phyloP scores from a whole-genome alignment of 306 rosid species.

The Leucaena leucocephala region DNA sequence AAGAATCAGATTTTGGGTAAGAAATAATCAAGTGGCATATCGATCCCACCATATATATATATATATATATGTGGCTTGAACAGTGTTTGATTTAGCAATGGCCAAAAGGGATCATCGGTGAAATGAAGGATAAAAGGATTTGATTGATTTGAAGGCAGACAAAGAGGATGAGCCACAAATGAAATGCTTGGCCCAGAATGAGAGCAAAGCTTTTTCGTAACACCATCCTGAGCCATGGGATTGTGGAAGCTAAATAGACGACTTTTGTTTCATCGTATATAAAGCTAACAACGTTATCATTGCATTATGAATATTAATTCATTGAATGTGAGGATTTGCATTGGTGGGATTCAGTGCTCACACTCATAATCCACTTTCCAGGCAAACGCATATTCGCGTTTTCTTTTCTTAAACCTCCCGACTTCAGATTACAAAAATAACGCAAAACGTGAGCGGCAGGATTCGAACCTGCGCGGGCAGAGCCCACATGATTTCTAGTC shows the following conservation, averaged over 20 bases:
- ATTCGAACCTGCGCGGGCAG: conserved; percentile 63
- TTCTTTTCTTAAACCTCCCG: too few relatives aligned
- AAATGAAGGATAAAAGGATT: background rate
- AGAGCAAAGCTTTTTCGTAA: background rate
- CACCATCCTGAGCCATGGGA: background rate
- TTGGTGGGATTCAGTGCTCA: background rate
- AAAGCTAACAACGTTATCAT: background rate
- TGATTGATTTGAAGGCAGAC: background rate
- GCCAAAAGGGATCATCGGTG: background rate
- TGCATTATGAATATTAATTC: background rate
- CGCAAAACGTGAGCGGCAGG: conserved; percentile 46
- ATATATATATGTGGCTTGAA: background rate
- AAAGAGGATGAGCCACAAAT: background rate
- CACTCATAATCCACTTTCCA: background rate
- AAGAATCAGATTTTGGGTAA: background rate
- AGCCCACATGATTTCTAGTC: conserved; percentile 75
- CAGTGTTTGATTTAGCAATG: background rate
- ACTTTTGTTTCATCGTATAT: background rate
- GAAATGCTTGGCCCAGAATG: background rate
- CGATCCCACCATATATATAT: background rate
- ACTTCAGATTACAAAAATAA: too few relatives aligned
- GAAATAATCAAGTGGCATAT: background rate
- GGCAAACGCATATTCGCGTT: too few relatives aligned
- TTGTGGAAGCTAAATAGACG: background rate
- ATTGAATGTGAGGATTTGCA: background rate